Conservation (phyloP, 805 yeast genomes). For the Candida quercuum region DNA sequence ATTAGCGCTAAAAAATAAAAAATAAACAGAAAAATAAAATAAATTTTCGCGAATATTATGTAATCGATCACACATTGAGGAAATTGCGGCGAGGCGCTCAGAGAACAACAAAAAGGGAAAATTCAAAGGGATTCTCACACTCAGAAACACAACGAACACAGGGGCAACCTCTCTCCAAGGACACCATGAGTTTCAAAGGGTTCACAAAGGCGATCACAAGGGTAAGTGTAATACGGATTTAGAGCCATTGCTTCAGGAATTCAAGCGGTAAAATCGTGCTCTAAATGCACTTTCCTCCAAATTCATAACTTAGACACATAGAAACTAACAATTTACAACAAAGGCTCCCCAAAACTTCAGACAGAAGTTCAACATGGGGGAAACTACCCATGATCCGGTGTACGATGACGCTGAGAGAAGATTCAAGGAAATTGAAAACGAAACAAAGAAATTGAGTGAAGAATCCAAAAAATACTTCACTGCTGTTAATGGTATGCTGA, state of each 20-base stretch:
- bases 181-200: conserved; percentile 91
- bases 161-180: no score
- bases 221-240: conserved; percentile 22
- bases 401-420: conserved; percentile 95
- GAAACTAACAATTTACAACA: conserved; percentile 3
- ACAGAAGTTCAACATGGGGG: conserved; percentile 89
- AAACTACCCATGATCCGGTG: conserved; percentile 73
- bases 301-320: no score
- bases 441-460: conserved; percentile 83
- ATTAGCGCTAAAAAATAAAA: no score
- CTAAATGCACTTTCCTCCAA: no score
- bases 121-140: not conserved
- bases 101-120: not conserved
- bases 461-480: conserved; percentile 87
- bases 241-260: no score
- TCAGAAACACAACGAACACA: not conserved
- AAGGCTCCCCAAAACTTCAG: conserved; percentile 86
- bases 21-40: not conserved
- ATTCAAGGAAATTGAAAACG: conserved; percentile 85
- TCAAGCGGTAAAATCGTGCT: no score
- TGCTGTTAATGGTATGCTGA: conserved; percentile 91
- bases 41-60: no score
- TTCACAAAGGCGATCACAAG: conserved; percentile 72
- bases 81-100: no score
- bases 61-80: no score